Conservation (phyloP, 768 basidiomycete genomes). For the Paxillus rubicundulus region DNA sequence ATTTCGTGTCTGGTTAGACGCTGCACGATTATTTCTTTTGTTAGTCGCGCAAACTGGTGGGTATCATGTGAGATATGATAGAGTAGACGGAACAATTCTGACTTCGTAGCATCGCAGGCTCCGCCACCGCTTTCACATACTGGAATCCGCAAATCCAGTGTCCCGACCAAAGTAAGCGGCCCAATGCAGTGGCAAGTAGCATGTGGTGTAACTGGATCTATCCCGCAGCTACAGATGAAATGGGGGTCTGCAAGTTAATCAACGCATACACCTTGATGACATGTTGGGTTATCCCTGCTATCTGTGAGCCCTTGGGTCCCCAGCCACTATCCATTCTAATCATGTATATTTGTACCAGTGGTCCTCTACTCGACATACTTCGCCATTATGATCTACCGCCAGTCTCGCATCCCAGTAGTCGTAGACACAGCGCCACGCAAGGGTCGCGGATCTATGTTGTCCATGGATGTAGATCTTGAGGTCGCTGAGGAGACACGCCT, state of each 20-base stretch:
- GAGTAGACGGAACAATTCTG: not conserved
- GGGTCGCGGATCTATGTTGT: slow-evolving; percentile 11
- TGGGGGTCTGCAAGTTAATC: slow-evolving; percentile 47
- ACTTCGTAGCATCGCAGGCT: slow-evolving; percentile 28
- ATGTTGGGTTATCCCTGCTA: slow-evolving; percentile 52
- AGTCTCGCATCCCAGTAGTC: slow-evolving; percentile 24
- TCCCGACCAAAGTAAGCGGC: slow-evolving; percentile 38
- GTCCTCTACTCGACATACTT: slow-evolving; percentile 44
- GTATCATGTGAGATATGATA: slow-evolving; percentile 4
- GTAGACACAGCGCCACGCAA: slow-evolving; percentile 8
- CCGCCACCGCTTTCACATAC: slow-evolving; percentile 41
- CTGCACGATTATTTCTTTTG: slow-evolving; percentile 47
- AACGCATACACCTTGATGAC: slow-evolving; percentile 47
- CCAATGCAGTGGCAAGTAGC: not conserved
- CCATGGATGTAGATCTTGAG: slow-evolving; percentile 21
- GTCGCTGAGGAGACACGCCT: slow-evolving; percentile 4
- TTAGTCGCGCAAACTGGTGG: slow-evolving; percentile 47
- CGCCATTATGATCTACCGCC: slow-evolving; percentile 35
- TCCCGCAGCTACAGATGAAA: slow-evolving; percentile 37
- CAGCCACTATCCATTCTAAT: not conserved
- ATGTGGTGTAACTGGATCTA: not conserved
- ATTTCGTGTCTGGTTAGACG: slow-evolving; percentile 56
- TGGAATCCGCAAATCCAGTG: slow-evolving; percentile 46
- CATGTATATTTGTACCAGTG: slow-evolving; percentile 33
- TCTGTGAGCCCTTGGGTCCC: slow-evolving; percentile 40